Conservation (phyloP, 2,329 filamentous ascomycete genomes). For the Colletotrichum plurivorum region DNA sequence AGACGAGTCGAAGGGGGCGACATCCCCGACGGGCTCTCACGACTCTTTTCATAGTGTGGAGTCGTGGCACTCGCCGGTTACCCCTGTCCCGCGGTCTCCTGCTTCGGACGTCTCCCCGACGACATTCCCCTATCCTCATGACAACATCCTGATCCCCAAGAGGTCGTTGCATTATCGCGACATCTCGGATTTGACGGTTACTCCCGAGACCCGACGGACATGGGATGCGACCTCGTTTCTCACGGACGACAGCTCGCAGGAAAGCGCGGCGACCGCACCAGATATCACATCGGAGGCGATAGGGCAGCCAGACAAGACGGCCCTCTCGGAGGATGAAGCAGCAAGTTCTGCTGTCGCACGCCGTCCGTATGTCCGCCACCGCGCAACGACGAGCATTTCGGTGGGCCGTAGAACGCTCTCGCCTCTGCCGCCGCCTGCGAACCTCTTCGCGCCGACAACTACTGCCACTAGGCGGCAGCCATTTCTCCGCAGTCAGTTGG, state of each 20-base stretch:
- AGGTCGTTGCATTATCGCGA: conserved; percentile 49
- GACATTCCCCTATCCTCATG: conserved; percentile 56
- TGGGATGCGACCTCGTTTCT: conserved; percentile 48
- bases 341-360: conserved; percentile 47
- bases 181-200: conserved; percentile 51
- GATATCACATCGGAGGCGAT: conserved; percentile 35
- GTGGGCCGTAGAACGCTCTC: conserved; percentile 71
- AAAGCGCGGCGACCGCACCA: conserved; percentile 45
- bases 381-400: conserved; percentile 67
- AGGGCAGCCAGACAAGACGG: conserved; percentile 30
- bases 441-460: conserved; percentile 70
- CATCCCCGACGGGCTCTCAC: conserved; percentile 61
- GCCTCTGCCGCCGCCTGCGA: conserved; percentile 77
- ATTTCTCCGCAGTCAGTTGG: conserved; percentile 56
- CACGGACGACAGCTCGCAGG: conserved; percentile 45
- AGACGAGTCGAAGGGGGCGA: conserved; percentile 45
- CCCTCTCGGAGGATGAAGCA: conserved; percentile 34
- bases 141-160: conserved; percentile 55
- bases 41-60: conserved; percentile 70
- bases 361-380: conserved; percentile 63
- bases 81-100: conserved; percentile 61
- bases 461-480: conserved; percentile 44
- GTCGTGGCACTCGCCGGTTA: conserved; percentile 64
- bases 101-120: conserved; percentile 53
- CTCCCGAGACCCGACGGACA: conserved; percentile 48